Evolutionary conservation across 805 yeast genomes (phyloP).

Genomic region (Saccharomycopsis sp.): DNA sequence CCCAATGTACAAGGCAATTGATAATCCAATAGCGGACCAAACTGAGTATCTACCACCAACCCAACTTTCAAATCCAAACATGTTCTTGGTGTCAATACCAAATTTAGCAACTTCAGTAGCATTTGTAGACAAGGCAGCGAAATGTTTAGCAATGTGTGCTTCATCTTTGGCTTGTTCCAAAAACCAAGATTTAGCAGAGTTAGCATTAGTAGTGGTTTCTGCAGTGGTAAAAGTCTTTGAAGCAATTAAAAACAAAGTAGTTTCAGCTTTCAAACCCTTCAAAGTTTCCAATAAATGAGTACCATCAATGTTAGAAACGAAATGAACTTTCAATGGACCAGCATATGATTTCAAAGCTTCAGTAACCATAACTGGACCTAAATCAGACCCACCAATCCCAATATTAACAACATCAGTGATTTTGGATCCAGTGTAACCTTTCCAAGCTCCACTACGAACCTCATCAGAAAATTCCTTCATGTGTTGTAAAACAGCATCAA

Average conservation of each 20-base stretch:
- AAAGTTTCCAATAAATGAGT: constrained; percentile 91
- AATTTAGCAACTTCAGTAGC: constrained; percentile 85
- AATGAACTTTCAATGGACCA: constrained; percentile 72
- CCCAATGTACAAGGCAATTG: constrained; percentile 93
- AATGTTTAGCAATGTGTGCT: constrained; percentile 87
- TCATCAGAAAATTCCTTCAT: constrained; percentile 91
- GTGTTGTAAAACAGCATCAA: constrained; percentile 84
- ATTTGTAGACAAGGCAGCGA: constrained; percentile 93
- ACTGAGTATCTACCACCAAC: constrained; percentile 99
- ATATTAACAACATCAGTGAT: constrained; percentile 94
- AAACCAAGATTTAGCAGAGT: constrained; percentile 94
- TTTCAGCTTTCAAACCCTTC: constrained; percentile 73
- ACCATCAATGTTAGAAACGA: constrained; percentile 98
- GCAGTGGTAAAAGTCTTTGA: constrained; percentile 99
- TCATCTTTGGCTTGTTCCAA: constrained; percentile 59
- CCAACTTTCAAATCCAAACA: constrained; percentile 98
- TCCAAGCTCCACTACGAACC: constrained; percentile 92
- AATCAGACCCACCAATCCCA: constrained; percentile 98
- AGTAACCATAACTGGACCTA: constrained; percentile 99
- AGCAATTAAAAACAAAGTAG: constrained; percentile 87
- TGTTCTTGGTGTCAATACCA: constrained; percentile 95
- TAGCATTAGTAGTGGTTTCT: constrained; percentile 95
- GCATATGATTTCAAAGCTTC: constrained; percentile 93
- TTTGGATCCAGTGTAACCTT: constrained; percentile 91
- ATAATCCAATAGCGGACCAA: constrained; percentile 97